Base-by-base conservation (phyloP, 768 basidiomycete genomes). In the Cyclocybe aegerita region DNA sequence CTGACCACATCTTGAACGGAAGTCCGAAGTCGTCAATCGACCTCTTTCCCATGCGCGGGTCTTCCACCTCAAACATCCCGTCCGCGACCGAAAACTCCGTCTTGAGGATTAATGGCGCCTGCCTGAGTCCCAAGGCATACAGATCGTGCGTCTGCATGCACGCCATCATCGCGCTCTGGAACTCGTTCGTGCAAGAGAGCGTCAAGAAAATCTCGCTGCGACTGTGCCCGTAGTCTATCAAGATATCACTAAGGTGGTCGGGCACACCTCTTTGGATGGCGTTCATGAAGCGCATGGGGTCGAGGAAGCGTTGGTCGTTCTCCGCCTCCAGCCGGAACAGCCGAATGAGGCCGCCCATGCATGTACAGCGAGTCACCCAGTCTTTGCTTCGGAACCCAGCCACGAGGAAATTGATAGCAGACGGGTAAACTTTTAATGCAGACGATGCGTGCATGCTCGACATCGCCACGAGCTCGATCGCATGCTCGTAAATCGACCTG, bases 31-130 rank as follows among this genome's bases (percentile, higher is more conserved):
- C 73, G 17, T 70, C 60, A 2, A 61, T 59, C 51, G 79, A 75
- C n/a, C 62, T 39, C 35, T 53, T 61, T 1, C 81, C 79, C 0
- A 78, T 78, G 4, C 48, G 57, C 4, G 70, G 68, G 44, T 82
- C 68, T 47, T 75, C 61, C 1, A 65, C 56, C 56, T 80, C 71
- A 63, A 80, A 86, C 16, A 60, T 65, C 1, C 85, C 85, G n/a
- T 86, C 77, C 4, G 70, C 62, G 48, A 86, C 72, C 4, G 82
- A 78, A 59, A 82, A 85, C 56, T 88, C 85, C 7, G 82, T 84
- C 39, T 70, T 66, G 8, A 78, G 63, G 55, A 88, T 80, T 39
- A 80, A 65, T 6, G 69, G 64, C 1, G 77, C 75, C 17, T 84
- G 67, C 35, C 67, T 70, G 34, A 78, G 55, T 1, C 82, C 85